A percentile compares a stretch with the other conserved stretches of the same genome.
These are phyloP conservation scores for Calonectria leucothoes DNA, from an alignment of 2,329 filamentous ascomycete species.

Conservation along the genomic window DNA sequence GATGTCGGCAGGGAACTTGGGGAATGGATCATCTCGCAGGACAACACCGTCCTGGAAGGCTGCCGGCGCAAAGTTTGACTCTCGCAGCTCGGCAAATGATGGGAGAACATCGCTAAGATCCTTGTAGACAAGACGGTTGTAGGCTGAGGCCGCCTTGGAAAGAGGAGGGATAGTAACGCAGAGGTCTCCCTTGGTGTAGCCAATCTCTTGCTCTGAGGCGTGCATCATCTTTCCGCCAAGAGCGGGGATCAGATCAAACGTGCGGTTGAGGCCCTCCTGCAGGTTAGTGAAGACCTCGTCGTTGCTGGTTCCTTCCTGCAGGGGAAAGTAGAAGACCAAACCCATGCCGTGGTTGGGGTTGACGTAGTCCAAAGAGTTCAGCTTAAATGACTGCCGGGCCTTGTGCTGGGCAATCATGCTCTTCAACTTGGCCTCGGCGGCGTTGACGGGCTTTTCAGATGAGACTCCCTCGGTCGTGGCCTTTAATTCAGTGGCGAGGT, in stretches of 20 bases:
- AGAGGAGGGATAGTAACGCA: slow-evolving; percentile 35
- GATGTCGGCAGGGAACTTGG: slow-evolving; percentile 42
- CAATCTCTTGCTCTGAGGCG: slow-evolving; percentile 40
- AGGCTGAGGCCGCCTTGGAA: not conserved
- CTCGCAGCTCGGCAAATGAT: slow-evolving; percentile 39
- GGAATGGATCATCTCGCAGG: slow-evolving; percentile 34
- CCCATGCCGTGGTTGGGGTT: slow-evolving; percentile 48
- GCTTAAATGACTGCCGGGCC: slow-evolving; percentile 43
- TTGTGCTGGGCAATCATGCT: slow-evolving; percentile 34
- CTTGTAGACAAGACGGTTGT: slow-evolving; percentile 35
- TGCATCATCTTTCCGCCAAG: slow-evolving; percentile 50
- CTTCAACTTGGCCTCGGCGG: slow-evolving; percentile 51
- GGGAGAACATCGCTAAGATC: slow-evolving; percentile 42
- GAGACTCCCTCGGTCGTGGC: not conserved
- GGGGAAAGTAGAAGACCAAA: slow-evolving; percentile 48
- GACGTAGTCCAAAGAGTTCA: slow-evolving; percentile 48
- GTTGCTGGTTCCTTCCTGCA: slow-evolving; percentile 38
- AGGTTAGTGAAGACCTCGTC: slow-evolving; percentile 46
- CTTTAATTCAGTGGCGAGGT: slow-evolving; percentile 26
- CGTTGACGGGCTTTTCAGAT: not conserved
- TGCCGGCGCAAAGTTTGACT: slow-evolving; percentile 41
- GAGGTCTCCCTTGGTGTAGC: slow-evolving; percentile 36
- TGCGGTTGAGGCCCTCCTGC: slow-evolving; percentile 48
- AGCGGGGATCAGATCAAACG: slow-evolving; percentile 50
- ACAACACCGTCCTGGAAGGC: slow-evolving; percentile 43